Evolutionary conservation across 2,329 filamentous ascomycete genomes (phyloP).

Genomic region (Penicillium sp.): DNA sequence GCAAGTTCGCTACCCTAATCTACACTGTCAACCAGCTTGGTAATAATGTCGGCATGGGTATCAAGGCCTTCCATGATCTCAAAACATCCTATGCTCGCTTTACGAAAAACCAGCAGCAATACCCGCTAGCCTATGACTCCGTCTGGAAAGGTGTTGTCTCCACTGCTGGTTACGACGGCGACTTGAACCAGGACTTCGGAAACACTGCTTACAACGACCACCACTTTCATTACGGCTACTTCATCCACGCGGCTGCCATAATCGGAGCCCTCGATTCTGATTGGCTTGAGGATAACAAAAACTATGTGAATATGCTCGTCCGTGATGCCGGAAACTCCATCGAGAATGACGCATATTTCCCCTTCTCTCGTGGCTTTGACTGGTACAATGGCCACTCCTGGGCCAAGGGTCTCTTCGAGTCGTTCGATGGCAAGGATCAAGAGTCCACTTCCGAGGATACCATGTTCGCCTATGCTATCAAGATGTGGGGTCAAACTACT

Average conservation of each 20-base stretch:
- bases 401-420: conserved; percentile 64
- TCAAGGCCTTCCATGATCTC: conserved; percentile 58
- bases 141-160: conserved; percentile 80
- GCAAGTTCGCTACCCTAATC: conserved; percentile 70
- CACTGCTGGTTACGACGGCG: conserved; percentile 66
- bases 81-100: conserved; percentile 67
- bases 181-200: conserved; percentile 77
- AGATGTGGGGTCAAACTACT: conserved; percentile 85
- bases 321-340: conserved; percentile 81
- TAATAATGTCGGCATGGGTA: conserved; percentile 56
- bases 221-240: conserved; percentile 73
- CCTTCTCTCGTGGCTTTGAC: conserved; percentile 80
- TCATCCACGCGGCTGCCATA: conserved; percentile 79
- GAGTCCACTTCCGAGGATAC: conserved; percentile 89
- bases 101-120: conserved; percentile 65
- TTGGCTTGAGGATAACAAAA: conserved; percentile 72
- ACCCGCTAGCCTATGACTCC: conserved; percentile 54
- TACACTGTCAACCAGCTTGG: conserved; percentile 65
- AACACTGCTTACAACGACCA: conserved; percentile 73
- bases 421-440: conserved; percentile 54
- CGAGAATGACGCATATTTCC: conserved; percentile 69
- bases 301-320: conserved; percentile 78
- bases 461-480: conserved; percentile 81
- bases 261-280: conserved; percentile 73
- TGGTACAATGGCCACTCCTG: conserved; percentile 95